Evolutionary conservation across 176 grass and related monocot species (phyloP).

Genomic region (Eleusine coracana): DNA sequence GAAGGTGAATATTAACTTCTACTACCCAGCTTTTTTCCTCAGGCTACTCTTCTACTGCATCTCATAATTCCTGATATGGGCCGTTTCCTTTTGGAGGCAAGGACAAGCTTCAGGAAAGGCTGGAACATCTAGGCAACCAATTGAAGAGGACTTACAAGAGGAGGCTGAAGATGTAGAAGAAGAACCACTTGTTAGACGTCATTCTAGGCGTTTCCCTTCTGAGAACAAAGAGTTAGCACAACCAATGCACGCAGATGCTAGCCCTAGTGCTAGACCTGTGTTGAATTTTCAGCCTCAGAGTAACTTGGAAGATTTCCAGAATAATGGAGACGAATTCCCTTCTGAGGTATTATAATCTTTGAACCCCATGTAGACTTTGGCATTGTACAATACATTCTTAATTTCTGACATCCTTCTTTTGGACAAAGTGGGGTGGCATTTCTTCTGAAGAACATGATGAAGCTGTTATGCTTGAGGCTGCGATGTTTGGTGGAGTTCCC

Average conservation of each 20-base stretch:
- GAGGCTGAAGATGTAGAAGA: constrained; percentile 84
- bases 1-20: constrained; percentile 74
- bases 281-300: constrained; percentile 44
- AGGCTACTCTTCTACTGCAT: constrained; percentile 11
- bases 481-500: constrained; percentile 94
- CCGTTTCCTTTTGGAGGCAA: constrained; percentile 64
- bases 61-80: constrained; percentile 27
- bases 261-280: constrained; percentile 29
- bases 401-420: constrained; percentile 42
- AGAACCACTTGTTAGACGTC: constrained; percentile 67
- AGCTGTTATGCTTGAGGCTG: constrained; percentile 98
- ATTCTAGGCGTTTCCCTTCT: constrained; percentile 55
- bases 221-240: constrained; percentile 47
- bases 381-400: constrained; percentile 7
- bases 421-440: constrained; percentile 89
- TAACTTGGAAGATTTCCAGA: constrained; percentile 27
- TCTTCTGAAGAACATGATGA: constrained; percentile 95
- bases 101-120: constrained; percentile 52
- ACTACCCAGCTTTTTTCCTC: constrained; percentile 22
- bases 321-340: constrained; percentile 57
- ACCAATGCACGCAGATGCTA: constrained; percentile 18
- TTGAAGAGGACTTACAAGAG: constrained; percentile 57
- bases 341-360: constrained; percentile 62
- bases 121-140: constrained; percentile 59
- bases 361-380: constrained; percentile 1